Evolutionary conservation across 2,329 filamentous ascomycete species (phyloP).

Genomic region (Beauveria sp.): DNA sequence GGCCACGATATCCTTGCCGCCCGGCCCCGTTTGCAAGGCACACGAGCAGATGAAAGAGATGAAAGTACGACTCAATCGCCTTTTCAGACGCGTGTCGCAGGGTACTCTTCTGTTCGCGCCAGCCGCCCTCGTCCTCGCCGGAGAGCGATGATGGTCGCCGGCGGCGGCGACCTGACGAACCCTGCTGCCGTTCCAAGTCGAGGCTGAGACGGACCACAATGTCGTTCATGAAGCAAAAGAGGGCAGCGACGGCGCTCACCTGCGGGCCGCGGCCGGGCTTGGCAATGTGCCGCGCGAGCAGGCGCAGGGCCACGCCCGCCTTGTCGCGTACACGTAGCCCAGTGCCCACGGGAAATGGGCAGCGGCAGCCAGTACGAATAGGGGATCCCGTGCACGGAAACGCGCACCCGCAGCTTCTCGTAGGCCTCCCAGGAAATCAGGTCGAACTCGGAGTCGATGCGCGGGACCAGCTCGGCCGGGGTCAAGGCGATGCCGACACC

Average conservation of each 20-base stretch:
- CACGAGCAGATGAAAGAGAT: slow-evolving; percentile 42
- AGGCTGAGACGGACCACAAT: slow-evolving; percentile 41
- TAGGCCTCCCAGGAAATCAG: slow-evolving; percentile 36
- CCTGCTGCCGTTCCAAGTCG: slow-evolving; percentile 10
- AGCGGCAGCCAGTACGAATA: slow-evolving; percentile 40
- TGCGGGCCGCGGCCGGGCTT: background rate
- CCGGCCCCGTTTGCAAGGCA: slow-evolving; percentile 32
- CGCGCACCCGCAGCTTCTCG: slow-evolving; percentile 24
- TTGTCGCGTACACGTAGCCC: slow-evolving; percentile 29
- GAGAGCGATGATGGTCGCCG: background rate
- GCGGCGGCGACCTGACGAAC: background rate
- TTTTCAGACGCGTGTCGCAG: slow-evolving; percentile 42
- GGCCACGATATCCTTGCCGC: background rate
- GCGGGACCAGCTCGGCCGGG: slow-evolving; percentile 16
- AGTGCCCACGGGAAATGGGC: slow-evolving; percentile 38
- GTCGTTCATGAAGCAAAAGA: slow-evolving; percentile 43
- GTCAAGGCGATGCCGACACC: slow-evolving; percentile 32
- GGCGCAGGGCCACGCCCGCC: slow-evolving; percentile 11
- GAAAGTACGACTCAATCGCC: slow-evolving; percentile 45
- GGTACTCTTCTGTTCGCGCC: slow-evolving; percentile 25
- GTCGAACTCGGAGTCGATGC: slow-evolving; percentile 41
- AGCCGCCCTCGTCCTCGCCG: background rate
- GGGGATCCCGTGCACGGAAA: slow-evolving; percentile 32
- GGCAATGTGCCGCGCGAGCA: background rate
- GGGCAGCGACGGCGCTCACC: slow-evolving; percentile 13